These are phyloP conservation scores for Lactarius hatsudake DNA, from an alignment of 768 basidiomycete species.

Conservation along the genomic window DNA sequence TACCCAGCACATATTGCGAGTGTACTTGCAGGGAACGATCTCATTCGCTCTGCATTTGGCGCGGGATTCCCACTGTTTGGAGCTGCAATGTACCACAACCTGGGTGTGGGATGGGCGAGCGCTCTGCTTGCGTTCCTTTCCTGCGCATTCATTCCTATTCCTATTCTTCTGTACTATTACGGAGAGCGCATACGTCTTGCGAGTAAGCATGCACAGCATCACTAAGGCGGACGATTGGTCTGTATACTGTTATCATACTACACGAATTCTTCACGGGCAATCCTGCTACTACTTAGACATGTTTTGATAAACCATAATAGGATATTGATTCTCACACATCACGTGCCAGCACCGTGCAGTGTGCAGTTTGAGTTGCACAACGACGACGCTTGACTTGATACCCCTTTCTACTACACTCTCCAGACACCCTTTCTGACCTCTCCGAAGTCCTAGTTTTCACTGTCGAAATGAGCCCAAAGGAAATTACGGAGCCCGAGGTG, in stretches of 20 bases:
- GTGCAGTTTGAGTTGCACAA: neutral
- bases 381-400: neutral
- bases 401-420: neutral
- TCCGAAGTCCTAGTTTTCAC: neutral
- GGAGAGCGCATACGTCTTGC: slow-evolving; percentile 26
- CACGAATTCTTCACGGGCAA: neutral
- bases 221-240: neutral
- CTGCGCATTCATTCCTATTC: slow-evolving; percentile 32
- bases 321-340: slow-evolving; percentile 6
- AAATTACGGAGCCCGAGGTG: neutral
- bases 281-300: no score
- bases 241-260: neutral
- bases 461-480: slow-evolving; percentile 7
- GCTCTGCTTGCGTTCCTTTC: slow-evolving; percentile 32
- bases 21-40: slow-evolving; percentile 38
- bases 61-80: slow-evolving; percentile 27
- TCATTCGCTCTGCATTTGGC: slow-evolving; percentile 33
- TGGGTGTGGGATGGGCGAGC: slow-evolving; percentile 32
- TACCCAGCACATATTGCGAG: slow-evolving; percentile 36
- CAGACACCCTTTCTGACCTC: neutral
- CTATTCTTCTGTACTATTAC: slow-evolving; percentile 21
- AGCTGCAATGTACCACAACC: slow-evolving; percentile 28
- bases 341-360: neutral
- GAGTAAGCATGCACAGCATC: slow-evolving; percentile 27
- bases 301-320: neutral